These are phyloP conservation scores for Coffea canephora DNA, from an alignment of 257 asterid genomes.

Conservation along the genomic window DNA sequence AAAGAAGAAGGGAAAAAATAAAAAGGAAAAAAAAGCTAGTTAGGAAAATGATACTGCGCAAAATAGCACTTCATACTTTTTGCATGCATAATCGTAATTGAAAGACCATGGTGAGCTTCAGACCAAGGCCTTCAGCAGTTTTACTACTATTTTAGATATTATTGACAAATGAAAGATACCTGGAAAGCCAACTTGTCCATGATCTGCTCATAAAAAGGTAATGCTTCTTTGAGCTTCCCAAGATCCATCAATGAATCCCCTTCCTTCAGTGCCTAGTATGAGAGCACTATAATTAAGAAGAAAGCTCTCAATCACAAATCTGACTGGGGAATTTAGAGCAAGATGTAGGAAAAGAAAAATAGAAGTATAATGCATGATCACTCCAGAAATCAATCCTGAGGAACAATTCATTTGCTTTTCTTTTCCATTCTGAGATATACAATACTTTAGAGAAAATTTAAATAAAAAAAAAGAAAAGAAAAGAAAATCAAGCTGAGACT, in stretches of 20 bases:
- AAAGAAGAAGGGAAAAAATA: background rate
- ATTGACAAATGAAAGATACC: slow-evolving; percentile 32
- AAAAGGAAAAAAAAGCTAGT: too few species aligned
- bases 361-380: slow-evolving; percentile 1
- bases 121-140: background rate
- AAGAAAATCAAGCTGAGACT: background rate
- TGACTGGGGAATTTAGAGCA: background rate
- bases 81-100: background rate
- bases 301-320: slow-evolving; percentile 38
- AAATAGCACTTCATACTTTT: background rate
- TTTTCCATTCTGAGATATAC: background rate
- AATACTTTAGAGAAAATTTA: background rate
- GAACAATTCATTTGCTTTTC: too few species aligned
- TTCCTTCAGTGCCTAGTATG: slow-evolving; percentile 71
- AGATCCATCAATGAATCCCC: slow-evolving; percentile 84
- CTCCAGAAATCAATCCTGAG: background rate
- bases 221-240: slow-evolving; percentile 75
- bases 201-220: slow-evolving; percentile 63
- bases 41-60: background rate
- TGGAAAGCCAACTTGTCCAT: slow-evolving; percentile 72
- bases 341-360: slow-evolving; percentile 6
- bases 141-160: too few species aligned
- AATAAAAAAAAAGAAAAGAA: background rate
- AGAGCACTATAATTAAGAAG: slow-evolving; percentile 68
- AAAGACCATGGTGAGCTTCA: background rate